Evolutionary conservation across 1,284 basidiomycete species (phyloP), one percentile per base, ranked within the genome.

Genomic region (Malassezia arunalokei): DNA sequence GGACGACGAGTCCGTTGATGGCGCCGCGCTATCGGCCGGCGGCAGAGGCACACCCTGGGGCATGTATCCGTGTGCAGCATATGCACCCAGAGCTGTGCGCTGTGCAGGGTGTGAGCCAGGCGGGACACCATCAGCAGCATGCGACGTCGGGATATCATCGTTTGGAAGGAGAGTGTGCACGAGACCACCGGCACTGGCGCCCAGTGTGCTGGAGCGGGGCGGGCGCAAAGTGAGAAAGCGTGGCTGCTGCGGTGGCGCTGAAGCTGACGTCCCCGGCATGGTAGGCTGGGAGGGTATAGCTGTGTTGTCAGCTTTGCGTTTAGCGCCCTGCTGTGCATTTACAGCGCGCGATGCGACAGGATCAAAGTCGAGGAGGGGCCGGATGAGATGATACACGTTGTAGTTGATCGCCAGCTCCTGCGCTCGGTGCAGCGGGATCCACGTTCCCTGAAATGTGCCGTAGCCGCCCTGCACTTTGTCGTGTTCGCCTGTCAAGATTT

Each of bases 381-480:
- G 61, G 40, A 72, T 63, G 15, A 72, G 59, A 51, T 71, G 70
- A 31, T 66, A 64, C 27, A 72, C 70, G 43, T 64, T 68, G 65
- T 71, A 67, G 42, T 56, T 58, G 27, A 65, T 66, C 12, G 66
- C 64, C 8, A 72, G 64, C 48, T 70, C 57, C 49, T 71, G 67
- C 3, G 68, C 68, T 15, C 70, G 61, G 40, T 62, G 52, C 8
- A 72, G 59, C 9, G 70, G 70, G 27, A 72, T 69, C 92, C 94
- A 99, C 46, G 94, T 98, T 56, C 94, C 94, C 75, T 99, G 94
- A 74, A 96, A 99, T 77, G 95, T 95, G 40, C 94, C 94, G 71
- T 96, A 98, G 38, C 94, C 94, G 43, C 94, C 94, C 74, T 99
- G 94, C 9, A 99, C 89, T 75, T 98, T 98, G 76, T 99, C 92